Base-by-base conservation (phyloP, 352 stramenopile genomes). In the Globisporangium irregulare region DNA sequence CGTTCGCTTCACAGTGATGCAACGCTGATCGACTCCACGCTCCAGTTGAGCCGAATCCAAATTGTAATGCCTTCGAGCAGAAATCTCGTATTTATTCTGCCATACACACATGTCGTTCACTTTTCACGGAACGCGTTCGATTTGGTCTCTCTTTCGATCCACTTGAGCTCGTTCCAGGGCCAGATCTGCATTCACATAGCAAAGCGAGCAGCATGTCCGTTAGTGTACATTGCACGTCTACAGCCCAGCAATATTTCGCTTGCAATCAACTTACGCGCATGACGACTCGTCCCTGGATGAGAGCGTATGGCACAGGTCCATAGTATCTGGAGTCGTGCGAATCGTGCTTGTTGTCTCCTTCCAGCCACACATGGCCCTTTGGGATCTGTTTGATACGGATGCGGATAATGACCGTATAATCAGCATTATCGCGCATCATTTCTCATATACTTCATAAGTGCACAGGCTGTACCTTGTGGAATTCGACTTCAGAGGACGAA, bases 291-390 rank as follows among this genome's bases (percentile, higher is more conserved):
- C 94, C 95, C 66, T 97, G 80, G 51, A 99, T 82, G 15, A 98
- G 73, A 25, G 93, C 81, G 55, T 87, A 83, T n/a, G 97, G 97
- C 51, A 99, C 82, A 1, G 97, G 90, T 20, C 97, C 97, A 74
- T 98, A 99, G 75, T 97, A 93, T 18, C 97, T 81, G 43, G 94
- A 98, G 79, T 99, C 97, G 38, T 90, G 93, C 48, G 93, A 98
- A 81, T 98, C 96, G 65, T 94, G 74, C 41, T 96, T 92, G 86
- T 99, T 99, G 81, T 99, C 97, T 53, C 97, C 97, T 81, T 99
- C 95, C 15, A 99, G 73, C 97, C 97, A 99, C 57, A 99, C 80
- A 72, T 98, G 92, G 36, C 96, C 94, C 62, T 92, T 86, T 3
- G 96, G 96, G 25, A 94, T 84, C 81, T 86, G 27, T 32, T 50